These are phyloP conservation scores for Hymenoscyphus scutula DNA, from an alignment of 2,329 filamentous ascomycete genomes.

Conservation along the genomic window DNA sequence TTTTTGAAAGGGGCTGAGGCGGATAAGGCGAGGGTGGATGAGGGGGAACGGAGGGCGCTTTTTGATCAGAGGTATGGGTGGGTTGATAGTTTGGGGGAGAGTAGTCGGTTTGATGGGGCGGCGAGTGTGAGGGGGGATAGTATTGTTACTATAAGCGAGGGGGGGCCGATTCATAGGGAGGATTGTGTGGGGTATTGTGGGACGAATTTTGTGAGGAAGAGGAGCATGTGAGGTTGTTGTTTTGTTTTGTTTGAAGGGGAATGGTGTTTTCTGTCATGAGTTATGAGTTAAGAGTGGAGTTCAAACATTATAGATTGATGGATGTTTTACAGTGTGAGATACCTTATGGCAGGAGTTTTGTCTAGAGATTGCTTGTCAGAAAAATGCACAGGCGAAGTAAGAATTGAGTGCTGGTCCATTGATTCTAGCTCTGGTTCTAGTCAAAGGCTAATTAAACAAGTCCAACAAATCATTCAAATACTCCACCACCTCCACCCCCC, in stretches of 20 bases:
- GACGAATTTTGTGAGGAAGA: background rate
- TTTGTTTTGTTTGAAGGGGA: no score
- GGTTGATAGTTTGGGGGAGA: background rate
- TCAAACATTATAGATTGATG: no score
- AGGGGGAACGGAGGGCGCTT: background rate
- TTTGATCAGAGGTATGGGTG: background rate
- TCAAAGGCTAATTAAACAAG: conserved; percentile 21
- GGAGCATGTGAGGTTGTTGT: background rate
- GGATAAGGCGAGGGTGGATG: background rate
- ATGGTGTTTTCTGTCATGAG: no score
- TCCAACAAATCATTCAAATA: conserved; percentile 38
- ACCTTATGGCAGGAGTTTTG: no score
- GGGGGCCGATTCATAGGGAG: background rate
- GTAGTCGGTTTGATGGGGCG: background rate
- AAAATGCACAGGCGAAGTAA: no score
- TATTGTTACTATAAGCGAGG: background rate
- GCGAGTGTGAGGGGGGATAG: background rate
- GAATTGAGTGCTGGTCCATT: no score
- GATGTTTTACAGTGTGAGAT: no score
- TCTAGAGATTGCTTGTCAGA: no score
- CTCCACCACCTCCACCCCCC: conserved; percentile 37
- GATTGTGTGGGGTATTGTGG: background rate
- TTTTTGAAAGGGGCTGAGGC: background rate
- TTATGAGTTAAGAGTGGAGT: no score
- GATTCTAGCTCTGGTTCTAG: no score